Conservation (phyloP, 148 eudicot genomes). For the Chenopodium album region DNA sequence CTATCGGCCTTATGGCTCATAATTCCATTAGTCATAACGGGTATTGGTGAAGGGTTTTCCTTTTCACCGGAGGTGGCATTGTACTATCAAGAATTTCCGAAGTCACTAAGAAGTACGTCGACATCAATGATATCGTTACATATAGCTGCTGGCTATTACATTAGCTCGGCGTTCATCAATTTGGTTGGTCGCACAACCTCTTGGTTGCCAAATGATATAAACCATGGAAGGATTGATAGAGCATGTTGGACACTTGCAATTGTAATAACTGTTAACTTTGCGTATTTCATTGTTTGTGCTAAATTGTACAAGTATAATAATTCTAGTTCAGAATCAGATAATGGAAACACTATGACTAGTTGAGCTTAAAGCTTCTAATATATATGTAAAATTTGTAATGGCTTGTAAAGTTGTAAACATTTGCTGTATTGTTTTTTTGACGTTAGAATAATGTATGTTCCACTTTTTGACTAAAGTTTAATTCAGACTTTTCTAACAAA, state of each 20-base stretch:
- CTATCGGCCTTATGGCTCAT: slow-evolving; percentile 35
- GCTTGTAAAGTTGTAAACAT: no score
- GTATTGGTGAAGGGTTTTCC: slow-evolving; percentile 32
- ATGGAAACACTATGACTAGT: background rate
- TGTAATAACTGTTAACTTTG: slow-evolving; percentile 23
- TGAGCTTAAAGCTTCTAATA: no score
- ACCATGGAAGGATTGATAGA: slow-evolving; percentile 34
- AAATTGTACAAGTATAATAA: slow-evolving; percentile 32
- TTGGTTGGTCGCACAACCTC: slow-evolving; percentile 26
- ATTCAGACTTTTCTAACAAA: no score
- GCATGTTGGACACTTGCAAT: slow-evolving; percentile 33
- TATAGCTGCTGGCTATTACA: slow-evolving; percentile 36
- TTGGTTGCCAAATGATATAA: slow-evolving; percentile 44
- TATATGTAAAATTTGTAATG: no score
- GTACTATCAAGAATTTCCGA: slow-evolving; percentile 39
- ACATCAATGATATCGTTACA: slow-evolving; percentile 29
- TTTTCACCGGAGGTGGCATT: slow-evolving; percentile 37
- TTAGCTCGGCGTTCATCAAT: slow-evolving; percentile 34
- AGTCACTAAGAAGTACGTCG: slow-evolving; percentile 31
- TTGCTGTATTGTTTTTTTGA: no score
- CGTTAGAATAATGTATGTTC: no score
- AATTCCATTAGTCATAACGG: slow-evolving; percentile 32
- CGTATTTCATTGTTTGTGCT: slow-evolving; percentile 29
- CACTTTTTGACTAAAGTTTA: no score
- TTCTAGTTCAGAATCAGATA: background rate